Evolutionary conservation across 2,329 filamentous ascomycete species (phyloP).

Genomic region (Cordyceps militaris): DNA sequence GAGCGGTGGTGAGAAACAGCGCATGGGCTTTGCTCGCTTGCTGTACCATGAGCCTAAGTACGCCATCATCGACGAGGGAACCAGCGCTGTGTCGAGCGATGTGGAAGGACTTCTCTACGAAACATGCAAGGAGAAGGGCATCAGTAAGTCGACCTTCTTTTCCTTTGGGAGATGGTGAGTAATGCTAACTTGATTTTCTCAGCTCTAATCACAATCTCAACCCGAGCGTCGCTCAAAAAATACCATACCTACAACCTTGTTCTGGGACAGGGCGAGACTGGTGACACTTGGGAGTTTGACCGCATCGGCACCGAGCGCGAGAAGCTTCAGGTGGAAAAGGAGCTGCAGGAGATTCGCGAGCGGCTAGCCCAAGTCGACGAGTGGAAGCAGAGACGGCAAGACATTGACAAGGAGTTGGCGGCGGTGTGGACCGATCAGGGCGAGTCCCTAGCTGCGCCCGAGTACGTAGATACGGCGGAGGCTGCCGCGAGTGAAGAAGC

Average conservation of each 20-base stretch:
- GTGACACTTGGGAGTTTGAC: slow-evolving; percentile 88
- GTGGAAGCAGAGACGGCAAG: slow-evolving; percentile 70
- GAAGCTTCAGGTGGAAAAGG: slow-evolving; percentile 87
- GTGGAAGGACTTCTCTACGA: slow-evolving; percentile 94
- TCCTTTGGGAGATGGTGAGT: background rate
- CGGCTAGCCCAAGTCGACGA: slow-evolving; percentile 72
- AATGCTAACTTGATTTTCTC: slow-evolving; percentile 16
- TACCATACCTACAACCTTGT: slow-evolving; percentile 91
- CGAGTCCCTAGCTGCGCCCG: slow-evolving; percentile 41
- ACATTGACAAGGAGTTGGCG: slow-evolving; percentile 77
- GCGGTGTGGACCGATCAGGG: slow-evolving; percentile 52
- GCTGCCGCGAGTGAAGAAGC: slow-evolving; percentile 4
- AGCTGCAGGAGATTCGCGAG: slow-evolving; percentile 77
- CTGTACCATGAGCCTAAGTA: slow-evolving; percentile 94
- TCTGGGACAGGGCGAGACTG: slow-evolving; percentile 71
- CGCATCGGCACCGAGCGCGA: slow-evolving; percentile 89
- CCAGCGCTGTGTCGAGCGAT: slow-evolving; percentile 86
- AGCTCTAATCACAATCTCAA: slow-evolving; percentile 93
- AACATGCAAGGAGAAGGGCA: slow-evolving; percentile 83
- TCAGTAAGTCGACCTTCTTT: slow-evolving; percentile 54
- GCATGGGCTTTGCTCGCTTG: slow-evolving; percentile 82
- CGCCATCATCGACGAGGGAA: slow-evolving; percentile 92
- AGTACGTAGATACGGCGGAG: slow-evolving; percentile 25
- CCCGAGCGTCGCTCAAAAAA: slow-evolving; percentile 86
- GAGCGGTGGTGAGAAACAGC: slow-evolving; percentile 95